These are phyloP conservation scores for Phaeophleospora eucalypticola DNA, from an alignment of 2,329 filamentous ascomycete genomes.

Conservation along the genomic window DNA sequence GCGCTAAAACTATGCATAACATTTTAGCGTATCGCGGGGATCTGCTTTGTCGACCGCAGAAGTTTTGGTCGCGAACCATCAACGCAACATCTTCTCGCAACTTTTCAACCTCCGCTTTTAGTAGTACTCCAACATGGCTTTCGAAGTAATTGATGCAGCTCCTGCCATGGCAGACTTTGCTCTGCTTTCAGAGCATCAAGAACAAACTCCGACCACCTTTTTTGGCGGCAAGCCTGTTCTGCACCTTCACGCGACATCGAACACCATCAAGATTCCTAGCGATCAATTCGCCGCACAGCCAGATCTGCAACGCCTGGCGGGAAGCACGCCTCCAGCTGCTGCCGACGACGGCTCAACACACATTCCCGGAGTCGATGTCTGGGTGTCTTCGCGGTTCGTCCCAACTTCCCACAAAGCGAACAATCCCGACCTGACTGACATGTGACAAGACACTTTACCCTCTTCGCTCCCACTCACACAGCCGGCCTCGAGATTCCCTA, in stretches of 20 bases:
- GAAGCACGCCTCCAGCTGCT: background rate
- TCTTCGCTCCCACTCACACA: constrained; percentile 58
- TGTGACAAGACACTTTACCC: constrained; percentile 49
- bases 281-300: constrained; percentile 52
- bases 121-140: background rate
- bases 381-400: constrained; percentile 45
- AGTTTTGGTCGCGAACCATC: background rate
- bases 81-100: too few species aligned
- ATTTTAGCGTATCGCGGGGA: background rate
- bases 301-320: constrained; percentile 24
- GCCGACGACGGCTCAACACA: constrained; percentile 24
- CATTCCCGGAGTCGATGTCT: constrained; percentile 39
- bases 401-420: background rate
- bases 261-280: constrained; percentile 56
- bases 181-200: constrained; percentile 63
- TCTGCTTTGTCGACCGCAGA: background rate
- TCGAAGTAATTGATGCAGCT: constrained; percentile 1
- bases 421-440: constrained; percentile 1
- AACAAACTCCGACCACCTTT: constrained; percentile 69
- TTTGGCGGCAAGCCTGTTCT: constrained; percentile 67
- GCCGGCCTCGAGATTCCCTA: constrained; percentile 68
- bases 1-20: background rate
- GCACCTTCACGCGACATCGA: constrained; percentile 55
- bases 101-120: too few species aligned
- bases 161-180: constrained; percentile 45